Percentiles rank a stretch among this genome's conserved stretches.
Conservation (phyloP, 2,329 filamentous ascomycete genomes). For the Aureobasidium mangrovei region DNA sequence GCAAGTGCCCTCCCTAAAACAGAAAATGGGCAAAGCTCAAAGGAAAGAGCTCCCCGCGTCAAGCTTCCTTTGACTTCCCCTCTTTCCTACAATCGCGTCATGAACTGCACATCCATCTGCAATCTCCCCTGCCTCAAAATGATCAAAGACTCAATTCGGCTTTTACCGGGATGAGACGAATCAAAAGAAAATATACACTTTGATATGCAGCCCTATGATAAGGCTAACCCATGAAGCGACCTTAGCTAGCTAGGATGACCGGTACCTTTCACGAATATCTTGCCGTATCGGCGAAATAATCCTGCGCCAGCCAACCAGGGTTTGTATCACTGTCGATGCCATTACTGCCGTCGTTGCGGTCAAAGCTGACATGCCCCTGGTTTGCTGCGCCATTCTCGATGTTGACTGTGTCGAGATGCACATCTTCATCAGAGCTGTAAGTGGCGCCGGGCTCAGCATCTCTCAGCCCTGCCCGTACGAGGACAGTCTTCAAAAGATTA, state of each 20-base stretch:
- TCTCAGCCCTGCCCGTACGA: conserved; percentile 35
- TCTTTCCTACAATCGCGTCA: background rate
- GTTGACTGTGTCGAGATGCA: background rate
- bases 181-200: background rate
- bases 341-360: background rate
- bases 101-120: background rate
- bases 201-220: conserved; percentile 6
- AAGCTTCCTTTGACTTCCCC: background rate
- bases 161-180: background rate
- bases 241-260: background rate
- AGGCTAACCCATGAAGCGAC: background rate
- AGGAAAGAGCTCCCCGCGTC: background rate
- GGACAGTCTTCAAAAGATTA: conserved; percentile 63
- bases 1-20: background rate
- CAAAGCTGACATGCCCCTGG: background rate
- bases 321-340: background rate
- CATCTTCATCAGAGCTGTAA: background rate
- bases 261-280: conserved; percentile 2
- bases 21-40: background rate
- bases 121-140: background rate
- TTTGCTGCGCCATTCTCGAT: background rate
- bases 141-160: background rate
- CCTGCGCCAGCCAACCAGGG: background rate
- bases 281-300: conserved; percentile 2
- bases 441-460: background rate